Evolutionary conservation across 441 rosid species (phyloP).

Genomic region (Manihot esculenta): DNA sequence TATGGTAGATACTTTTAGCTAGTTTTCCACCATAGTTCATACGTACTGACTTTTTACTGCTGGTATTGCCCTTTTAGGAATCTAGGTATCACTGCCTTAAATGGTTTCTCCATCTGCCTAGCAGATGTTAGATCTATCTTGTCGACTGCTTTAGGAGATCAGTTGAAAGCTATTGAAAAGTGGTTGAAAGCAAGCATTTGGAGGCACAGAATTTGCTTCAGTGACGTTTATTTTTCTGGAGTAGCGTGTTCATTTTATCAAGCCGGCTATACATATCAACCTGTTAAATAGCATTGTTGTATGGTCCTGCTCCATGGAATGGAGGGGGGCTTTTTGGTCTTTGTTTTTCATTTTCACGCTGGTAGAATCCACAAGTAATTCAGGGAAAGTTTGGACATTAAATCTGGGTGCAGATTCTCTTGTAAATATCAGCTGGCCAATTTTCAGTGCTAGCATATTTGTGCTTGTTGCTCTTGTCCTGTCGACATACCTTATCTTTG

Average conservation of each 20-base stretch:
- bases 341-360: constrained; percentile 48
- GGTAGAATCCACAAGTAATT: constrained; percentile 56
- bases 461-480: constrained; percentile 73
- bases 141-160: constrained; percentile 4
- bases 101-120: neutral
- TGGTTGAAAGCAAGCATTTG: constrained; percentile 4
- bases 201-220: neutral
- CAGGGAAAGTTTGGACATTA: constrained; percentile 41
- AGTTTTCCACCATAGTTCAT: neutral
- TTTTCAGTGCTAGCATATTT: constrained; percentile 81
- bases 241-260: constrained; percentile 14
- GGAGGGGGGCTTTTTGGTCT: constrained; percentile 50
- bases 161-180: constrained; percentile 9
- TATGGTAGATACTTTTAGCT: neutral
- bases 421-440: constrained; percentile 62
- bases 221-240: constrained; percentile 1
- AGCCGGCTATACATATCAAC: constrained; percentile 10
- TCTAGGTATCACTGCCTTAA: neutral
- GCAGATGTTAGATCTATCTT: neutral
- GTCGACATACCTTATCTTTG: constrained; percentile 80
- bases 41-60: neutral
- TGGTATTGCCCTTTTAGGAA: neutral
- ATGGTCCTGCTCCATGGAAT: constrained; percentile 49
- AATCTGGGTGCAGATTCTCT: constrained; percentile 43
- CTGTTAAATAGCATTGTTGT: constrained; percentile 9